A percentile compares a stretch with the other conserved stretches of the same genome.
Evolutionary conservation across 805 yeast genomes (phyloP).

Genomic region (Scheffersomyces lignosus): DNA sequence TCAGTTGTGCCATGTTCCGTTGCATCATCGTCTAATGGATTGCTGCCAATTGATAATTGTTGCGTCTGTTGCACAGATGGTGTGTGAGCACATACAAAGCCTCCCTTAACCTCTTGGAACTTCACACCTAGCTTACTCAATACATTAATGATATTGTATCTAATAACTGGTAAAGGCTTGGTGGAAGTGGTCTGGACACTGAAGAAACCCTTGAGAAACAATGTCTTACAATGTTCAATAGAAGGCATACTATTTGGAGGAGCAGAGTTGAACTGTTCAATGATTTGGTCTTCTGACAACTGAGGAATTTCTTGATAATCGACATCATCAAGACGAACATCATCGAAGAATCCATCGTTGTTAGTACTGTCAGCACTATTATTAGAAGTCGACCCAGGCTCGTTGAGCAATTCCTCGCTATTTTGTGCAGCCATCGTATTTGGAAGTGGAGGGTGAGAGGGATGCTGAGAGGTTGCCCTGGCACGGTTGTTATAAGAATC

Average conservation of each 20-base stretch:
- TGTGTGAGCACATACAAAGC: conserved; percentile 79
- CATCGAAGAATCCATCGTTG: conserved; percentile 59
- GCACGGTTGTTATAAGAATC: conserved; percentile 45
- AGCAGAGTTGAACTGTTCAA: conserved; percentile 50
- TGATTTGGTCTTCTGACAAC: conserved; percentile 40
- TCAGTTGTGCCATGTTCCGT: too few relatives aligned
- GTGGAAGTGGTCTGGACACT: conserved; percentile 94
- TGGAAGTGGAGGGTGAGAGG: conserved; percentile 46
- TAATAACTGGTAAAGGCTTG: conserved; percentile 83
- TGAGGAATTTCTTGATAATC: conserved; percentile 34
- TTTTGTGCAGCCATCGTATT: conserved; percentile 39
- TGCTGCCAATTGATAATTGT: conserved; percentile 16
- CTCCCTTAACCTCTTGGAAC: conserved; percentile 89
- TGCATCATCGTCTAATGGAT: conserved; percentile 17
- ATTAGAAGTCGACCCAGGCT: too few relatives aligned
- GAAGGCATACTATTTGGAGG: conserved; percentile 86
- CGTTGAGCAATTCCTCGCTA: conserved; percentile 41
- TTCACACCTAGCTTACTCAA: conserved; percentile 75
- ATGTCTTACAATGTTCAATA: conserved; percentile 87
- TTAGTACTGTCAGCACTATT: conserved; percentile 17
- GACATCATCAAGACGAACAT: conserved; percentile 45
- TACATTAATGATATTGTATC: conserved; percentile 79
- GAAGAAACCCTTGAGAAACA: conserved; percentile 89
- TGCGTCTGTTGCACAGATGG: conserved; percentile 41
- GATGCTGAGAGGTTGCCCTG: conserved; percentile 9